A percentile compares a stretch with the other conserved stretches of the same genome.
These are phyloP conservation scores for Arthrinium phaeospermum DNA, from an alignment of 2,329 filamentous ascomycete genomes.

Conservation along the genomic window DNA sequence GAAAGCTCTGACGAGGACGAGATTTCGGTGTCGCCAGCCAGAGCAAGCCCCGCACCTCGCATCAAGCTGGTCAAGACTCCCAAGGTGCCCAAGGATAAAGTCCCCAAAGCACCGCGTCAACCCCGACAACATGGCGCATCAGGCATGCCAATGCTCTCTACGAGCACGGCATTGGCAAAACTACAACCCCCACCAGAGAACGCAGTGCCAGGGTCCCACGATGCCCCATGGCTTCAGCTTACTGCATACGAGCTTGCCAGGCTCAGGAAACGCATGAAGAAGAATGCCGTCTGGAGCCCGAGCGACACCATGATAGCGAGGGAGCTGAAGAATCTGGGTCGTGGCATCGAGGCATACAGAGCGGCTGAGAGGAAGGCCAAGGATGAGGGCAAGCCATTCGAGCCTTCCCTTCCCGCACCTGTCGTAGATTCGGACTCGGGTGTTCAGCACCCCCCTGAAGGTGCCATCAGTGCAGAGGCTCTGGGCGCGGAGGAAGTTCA, in stretches of 20 bases:
- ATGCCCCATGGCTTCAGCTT: slow-evolving; percentile 70
- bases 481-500: slow-evolving; percentile 66
- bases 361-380: slow-evolving; percentile 69
- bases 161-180: slow-evolving; percentile 45
- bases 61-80: slow-evolving; percentile 56
- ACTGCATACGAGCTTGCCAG: slow-evolving; percentile 70
- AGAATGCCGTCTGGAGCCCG: slow-evolving; percentile 84
- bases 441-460: slow-evolving; percentile 59
- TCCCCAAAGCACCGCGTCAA: slow-evolving; percentile 36
- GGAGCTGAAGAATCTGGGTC: slow-evolving; percentile 73
- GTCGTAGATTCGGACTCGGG: slow-evolving; percentile 57
- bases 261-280: slow-evolving; percentile 86
- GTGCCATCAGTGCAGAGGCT: slow-evolving; percentile 63
- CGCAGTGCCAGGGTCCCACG: slow-evolving; percentile 61
- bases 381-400: slow-evolving; percentile 67
- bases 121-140: slow-evolving; percentile 39
- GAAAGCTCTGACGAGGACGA: slow-evolving; percentile 58
- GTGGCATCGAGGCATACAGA: slow-evolving; percentile 67
- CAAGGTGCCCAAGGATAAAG: slow-evolving; percentile 53
- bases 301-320: slow-evolving; percentile 86
- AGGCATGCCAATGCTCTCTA: slow-evolving; percentile 41
- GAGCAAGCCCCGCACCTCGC: slow-evolving; percentile 47
- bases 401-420: slow-evolving; percentile 47
- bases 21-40: slow-evolving; percentile 45
- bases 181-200: slow-evolving; percentile 66